A percentile compares a stretch with the other conserved stretches of the same genome.
Evolutionary conservation across 345 rosid species (phyloP).

Genomic region (Hirschfeldia incana): DNA sequence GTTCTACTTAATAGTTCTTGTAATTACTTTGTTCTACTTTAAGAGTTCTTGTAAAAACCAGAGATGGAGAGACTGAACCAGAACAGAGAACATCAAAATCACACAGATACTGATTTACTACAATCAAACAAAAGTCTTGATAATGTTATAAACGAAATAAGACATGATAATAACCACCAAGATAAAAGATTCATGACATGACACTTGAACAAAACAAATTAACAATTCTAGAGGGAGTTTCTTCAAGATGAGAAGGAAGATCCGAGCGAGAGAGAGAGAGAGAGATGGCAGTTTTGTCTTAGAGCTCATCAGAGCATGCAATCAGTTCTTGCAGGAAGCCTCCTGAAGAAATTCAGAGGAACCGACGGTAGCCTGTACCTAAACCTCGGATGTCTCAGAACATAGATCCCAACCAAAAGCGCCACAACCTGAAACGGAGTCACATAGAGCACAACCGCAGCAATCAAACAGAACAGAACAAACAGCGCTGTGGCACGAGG

Average conservation of each 20-base stretch:
- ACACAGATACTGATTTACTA: conserved; percentile 15
- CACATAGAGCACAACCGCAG: conserved; percentile 76
- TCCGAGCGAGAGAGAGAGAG: neutral
- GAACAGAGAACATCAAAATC: conserved; percentile 4
- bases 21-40: neutral
- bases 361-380: conserved; percentile 84
- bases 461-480: conserved; percentile 75
- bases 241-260: neutral
- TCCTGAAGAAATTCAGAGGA: conserved; percentile 91
- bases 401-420: conserved; percentile 62
- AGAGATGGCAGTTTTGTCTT: neutral
- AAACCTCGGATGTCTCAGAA: conserved; percentile 90
- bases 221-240: neutral
- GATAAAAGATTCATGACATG: conserved; percentile 18
- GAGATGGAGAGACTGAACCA: neutral
- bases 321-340: conserved; percentile 93
- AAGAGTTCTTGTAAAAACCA: neutral
- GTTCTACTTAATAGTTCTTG: neutral
- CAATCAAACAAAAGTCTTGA: conserved; percentile 21
- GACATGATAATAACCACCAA: conserved; percentile 19
- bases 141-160: conserved; percentile 7
- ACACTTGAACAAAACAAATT: conserved; percentile 13
- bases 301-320: conserved; percentile 71
- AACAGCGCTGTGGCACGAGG: conserved; percentile 85
- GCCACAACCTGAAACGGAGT: conserved; percentile 92